Conservation (phyloP, 768 basidiomycete species). For the Candolleomyces eurysporus region DNA sequence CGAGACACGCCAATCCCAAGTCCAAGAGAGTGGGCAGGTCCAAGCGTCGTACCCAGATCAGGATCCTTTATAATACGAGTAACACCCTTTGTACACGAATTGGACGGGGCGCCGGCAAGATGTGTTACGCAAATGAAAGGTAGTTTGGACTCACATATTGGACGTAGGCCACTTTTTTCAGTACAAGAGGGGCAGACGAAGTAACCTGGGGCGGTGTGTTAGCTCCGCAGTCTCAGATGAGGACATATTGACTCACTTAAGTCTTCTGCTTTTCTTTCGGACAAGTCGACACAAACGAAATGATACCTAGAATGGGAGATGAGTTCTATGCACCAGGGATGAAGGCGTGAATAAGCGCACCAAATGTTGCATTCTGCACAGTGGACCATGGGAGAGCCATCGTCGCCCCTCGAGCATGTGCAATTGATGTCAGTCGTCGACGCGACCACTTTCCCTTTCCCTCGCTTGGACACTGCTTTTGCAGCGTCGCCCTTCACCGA, state of each 20-base stretch:
- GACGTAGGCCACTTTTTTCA: conserved; percentile 58
- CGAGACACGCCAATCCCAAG: not conserved
- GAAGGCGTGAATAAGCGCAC: conserved; percentile 36
- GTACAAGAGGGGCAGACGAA: conserved; percentile 57
- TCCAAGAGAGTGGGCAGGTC: not conserved
- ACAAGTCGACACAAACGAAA: conserved; percentile 70
- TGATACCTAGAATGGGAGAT: conserved; percentile 61
- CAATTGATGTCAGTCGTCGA: conserved; percentile 43
- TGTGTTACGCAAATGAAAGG: conserved; percentile 4
- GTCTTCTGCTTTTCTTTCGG: conserved; percentile 65
- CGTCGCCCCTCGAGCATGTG: conserved; percentile 65
- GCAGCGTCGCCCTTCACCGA: conserved; percentile 19
- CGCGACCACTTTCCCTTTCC: conserved; percentile 9
- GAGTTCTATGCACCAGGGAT: conserved; percentile 4
- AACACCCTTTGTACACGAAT: conserved; percentile 10
- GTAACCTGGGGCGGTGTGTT: conserved; percentile 41
- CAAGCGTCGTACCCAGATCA: conserved; percentile 4
- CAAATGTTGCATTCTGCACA: conserved; percentile 74
- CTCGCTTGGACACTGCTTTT: conserved; percentile 11
- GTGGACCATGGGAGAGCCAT: conserved; percentile 78
- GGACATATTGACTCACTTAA: conserved; percentile 57
- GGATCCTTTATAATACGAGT: conserved; percentile 9
- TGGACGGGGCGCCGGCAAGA: not conserved
- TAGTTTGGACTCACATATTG: conserved; percentile 69
- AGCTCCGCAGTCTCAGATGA: conserved; percentile 11